These are phyloP conservation scores for Eutypa lata DNA, from an alignment of 2,329 filamentous ascomycete genomes.

Conservation along the genomic window DNA sequence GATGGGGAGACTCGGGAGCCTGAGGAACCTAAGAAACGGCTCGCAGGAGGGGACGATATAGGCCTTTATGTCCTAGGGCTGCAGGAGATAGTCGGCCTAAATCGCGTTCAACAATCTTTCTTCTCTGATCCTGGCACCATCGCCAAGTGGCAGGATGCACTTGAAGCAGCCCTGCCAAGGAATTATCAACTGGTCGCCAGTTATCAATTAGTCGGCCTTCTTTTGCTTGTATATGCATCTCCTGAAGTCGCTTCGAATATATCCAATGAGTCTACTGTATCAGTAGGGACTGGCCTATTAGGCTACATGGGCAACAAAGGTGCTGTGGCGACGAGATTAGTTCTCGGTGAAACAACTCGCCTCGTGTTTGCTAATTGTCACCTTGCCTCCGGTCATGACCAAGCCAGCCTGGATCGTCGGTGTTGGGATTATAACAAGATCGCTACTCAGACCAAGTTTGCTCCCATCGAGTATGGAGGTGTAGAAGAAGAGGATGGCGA, in stretches of 20 bases:
- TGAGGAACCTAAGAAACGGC: slow-evolving; percentile 32
- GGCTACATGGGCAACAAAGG: slow-evolving; percentile 98
- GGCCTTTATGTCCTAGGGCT: slow-evolving; percentile 87
- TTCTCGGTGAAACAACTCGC: slow-evolving; percentile 85
- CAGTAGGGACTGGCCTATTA: slow-evolving; percentile 83
- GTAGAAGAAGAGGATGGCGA: slow-evolving; percentile 64
- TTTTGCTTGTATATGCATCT: slow-evolving; percentile 83
- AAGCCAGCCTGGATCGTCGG: slow-evolving; percentile 72
- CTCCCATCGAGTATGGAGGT: slow-evolving; percentile 64
- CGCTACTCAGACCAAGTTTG: slow-evolving; percentile 70
- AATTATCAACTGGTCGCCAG: slow-evolving; percentile 76
- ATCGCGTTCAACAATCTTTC: slow-evolving; percentile 71
- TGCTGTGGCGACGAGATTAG: slow-evolving; percentile 74
- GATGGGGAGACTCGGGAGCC: slow-evolving; percentile 44
- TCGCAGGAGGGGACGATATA: slow-evolving; percentile 65
- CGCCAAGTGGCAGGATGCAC: slow-evolving; percentile 75
- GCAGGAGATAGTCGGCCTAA: slow-evolving; percentile 89
- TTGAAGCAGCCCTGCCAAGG: slow-evolving; percentile 69
- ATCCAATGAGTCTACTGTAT: slow-evolving; percentile 76
- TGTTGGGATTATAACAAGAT: slow-evolving; percentile 91
- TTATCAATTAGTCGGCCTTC: slow-evolving; percentile 81
- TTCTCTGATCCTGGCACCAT: slow-evolving; percentile 71
- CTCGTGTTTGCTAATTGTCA: slow-evolving; percentile 91
- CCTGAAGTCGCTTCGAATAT: slow-evolving; percentile 71
- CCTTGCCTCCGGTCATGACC: slow-evolving; percentile 81